Evolutionary conservation across 2,329 filamentous ascomycete genomes (phyloP), one percentile per base, ranked within the genome.

Genomic region (Colletotrichum tropicale): DNA sequence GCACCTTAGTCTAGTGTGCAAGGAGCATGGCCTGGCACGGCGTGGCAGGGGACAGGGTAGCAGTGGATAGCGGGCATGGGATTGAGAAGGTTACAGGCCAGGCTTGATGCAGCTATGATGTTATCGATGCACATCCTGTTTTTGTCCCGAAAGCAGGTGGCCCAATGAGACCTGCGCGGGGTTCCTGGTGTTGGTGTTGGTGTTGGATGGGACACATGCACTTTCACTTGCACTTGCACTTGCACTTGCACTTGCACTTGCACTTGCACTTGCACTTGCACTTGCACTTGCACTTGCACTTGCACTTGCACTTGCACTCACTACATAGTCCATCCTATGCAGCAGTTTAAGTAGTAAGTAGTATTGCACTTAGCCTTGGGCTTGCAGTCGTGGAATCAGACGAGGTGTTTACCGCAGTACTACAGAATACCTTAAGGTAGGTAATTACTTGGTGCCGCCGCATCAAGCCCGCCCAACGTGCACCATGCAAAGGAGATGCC

Each of bases 41-140:
- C 48, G 58, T 38, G 38, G 58, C 58, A 62, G 32, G 58, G 58
- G 62, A 21, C 62, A 52, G 28, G 36, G 62, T 66, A 18, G 24
- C 38, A 43, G 61, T 64, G 61, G 61, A 26, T 64, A 26, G 55
- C 28, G 30, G 26, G 21, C 34, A 48, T 38, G 24, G 43, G 36
- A 38, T 30, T 32, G 62, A 38, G 62, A 16, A 66, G 62, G 62
- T 66, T 48, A 30, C 36, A 32, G 58, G 58, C 58, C 61, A 38
- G 64, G 28, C 71, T 76, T 76, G 71, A 76, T 76, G 74, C 74
- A 76, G 71, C 74, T 64, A 76, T 76, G 74, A 76, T 76, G 74
- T 71, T 76, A 76, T 76, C 71, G 61, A 75, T 36, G 66, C 60
- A 56, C 71, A 76, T 70, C 74, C 74, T 66, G 74, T 75, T 75